Evolutionary conservation across 2,329 filamentous ascomycete species (phyloP).

Genomic region (Ceratocystis huliohia): DNA sequence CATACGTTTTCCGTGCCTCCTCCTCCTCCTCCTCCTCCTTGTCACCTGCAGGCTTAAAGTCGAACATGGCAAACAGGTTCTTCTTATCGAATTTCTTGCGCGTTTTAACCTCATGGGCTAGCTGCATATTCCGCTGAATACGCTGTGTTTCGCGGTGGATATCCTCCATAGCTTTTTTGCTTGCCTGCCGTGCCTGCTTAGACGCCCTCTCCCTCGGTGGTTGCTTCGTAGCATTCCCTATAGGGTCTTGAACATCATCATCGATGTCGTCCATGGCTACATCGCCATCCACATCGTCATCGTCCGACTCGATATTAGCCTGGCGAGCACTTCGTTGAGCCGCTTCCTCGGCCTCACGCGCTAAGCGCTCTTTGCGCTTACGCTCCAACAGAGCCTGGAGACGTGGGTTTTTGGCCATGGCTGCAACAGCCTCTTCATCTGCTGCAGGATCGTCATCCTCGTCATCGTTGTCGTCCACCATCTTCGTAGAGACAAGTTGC

Average conservation of each 20-base stretch:
- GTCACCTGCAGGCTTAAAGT: conserved; percentile 43
- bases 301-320: conserved; percentile 29
- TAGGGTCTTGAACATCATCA: conserved; percentile 33
- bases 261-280: conserved; percentile 31
- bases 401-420: conserved; percentile 38
- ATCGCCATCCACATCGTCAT: conserved; percentile 30
- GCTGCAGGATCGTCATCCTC: conserved; percentile 30
- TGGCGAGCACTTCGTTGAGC: conserved; percentile 29
- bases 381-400: conserved; percentile 60
- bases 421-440: conserved; percentile 36
- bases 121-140: conserved; percentile 76
- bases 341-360: conserved; percentile 48
- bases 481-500: conserved; percentile 23
- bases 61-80: conserved; percentile 73
- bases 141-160: conserved; percentile 93
- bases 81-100: conserved; percentile 82
- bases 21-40: conserved; percentile 24
- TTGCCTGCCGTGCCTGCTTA: conserved; percentile 68
- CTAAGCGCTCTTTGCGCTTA: conserved; percentile 59
- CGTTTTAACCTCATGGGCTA: conserved; percentile 78
- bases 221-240: conserved; percentile 38
- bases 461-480: conserved; percentile 23
- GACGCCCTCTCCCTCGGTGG: conserved; percentile 46
- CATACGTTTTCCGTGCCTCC: conserved; percentile 23
- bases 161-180: conserved; percentile 87